Evolutionary conservation across 2,329 filamentous ascomycete genomes (phyloP), one percentile per base, ranked within the genome.

Genomic region (Epichloe hybrida): DNA sequence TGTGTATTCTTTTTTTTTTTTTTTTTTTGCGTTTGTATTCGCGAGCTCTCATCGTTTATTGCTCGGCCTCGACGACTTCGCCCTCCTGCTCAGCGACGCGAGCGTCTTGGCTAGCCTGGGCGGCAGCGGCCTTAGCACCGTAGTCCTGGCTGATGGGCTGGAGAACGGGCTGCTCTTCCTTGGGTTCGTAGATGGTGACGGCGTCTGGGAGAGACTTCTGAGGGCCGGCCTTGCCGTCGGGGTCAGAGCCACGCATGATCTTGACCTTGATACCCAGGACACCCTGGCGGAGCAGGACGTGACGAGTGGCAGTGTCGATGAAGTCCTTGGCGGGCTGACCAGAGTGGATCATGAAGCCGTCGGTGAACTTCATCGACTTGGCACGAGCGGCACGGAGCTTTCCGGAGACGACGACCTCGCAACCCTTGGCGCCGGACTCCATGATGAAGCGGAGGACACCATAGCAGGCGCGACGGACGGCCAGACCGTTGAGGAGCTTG

Each of bases 301-400:
- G 93, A 67, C 93, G 93, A 69, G 93, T 97, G 65, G 94, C 94
- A 68, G 77, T 81, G 81, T 98, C 93, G 73, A 98, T 98, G 80
- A 98, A 98, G 79, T 98, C 93, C 78, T 94, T 91, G 69, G 91
- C 93, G 69, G 93, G 93, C 75, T 98, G 93, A 77, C 93, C 93
- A 68, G 93, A 98, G 88, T 98, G 93, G 78, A 98, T 98, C 93
- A 98, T 98, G 88, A 98, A 98, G 72, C 93, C 93, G 75, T 98
- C 90, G 75, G 93, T 98, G 86, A 98, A 98, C 86, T 98, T 98
- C 93, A 98, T 98, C 79, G 82, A 88, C 88, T 98, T 98, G 76
- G 93, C 93, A 81, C 93, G 89, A 68, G 93, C 93, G 73, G 93
- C 93, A 70, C 93, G 86, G 66, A 98, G 87, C 85, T 98, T 98